Base-by-base conservation (phyloP, 306 rosid species). In the Alnus rubra region DNA sequence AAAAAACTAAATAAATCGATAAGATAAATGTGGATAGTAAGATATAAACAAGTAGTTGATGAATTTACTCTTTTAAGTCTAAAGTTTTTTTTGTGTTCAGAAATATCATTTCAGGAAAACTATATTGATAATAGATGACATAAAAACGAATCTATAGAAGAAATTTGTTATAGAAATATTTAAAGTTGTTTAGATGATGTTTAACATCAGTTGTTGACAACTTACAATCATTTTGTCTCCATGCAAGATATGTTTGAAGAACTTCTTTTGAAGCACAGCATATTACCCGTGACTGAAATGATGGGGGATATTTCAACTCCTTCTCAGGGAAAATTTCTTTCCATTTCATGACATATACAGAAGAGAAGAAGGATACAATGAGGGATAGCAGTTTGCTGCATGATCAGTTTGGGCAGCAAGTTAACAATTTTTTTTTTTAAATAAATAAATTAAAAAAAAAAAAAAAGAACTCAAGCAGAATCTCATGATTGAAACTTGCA, bases 211-310 rank as follows among this genome's bases (percentile, higher is more conserved):
- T 11, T 15, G 0, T 6, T 49, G 74, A 78, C 50, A 44, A 84
- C 90, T 82, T 54, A 87, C 96, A 94, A 13, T 84, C 82, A 78
- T 83, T 89, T 80, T 94, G 94, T 84, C 96, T 89, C 97, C 98
- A 94, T 45, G 82, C 80, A 86, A 92, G 90, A 84, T 88, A 94
- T 28, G 88, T 83, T 78, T 92, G 98, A 76, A 94, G 94, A 78
- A 89, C 88, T 73, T 90, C 90, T 13, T 72, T 74, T 37, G 97
- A 72, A 19, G 96, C 92, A 85, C 97, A 92, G 31, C 85, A 31
- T 78, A 82, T 81, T 59, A 88, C 85, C 28, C 60, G 88, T 76
- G 94, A 91, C n/a, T 81, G 83, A 81, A 90, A 89, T 37, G 90
- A 88, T 70, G 97, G 97, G 28, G 88, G 74, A 70, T 81, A 80